Percentiles rank a stretch among this genome's conserved stretches.
Evolutionary conservation across 1,284 basidiomycete species (phyloP).

Genomic region (Trichosporon asahii): DNA sequence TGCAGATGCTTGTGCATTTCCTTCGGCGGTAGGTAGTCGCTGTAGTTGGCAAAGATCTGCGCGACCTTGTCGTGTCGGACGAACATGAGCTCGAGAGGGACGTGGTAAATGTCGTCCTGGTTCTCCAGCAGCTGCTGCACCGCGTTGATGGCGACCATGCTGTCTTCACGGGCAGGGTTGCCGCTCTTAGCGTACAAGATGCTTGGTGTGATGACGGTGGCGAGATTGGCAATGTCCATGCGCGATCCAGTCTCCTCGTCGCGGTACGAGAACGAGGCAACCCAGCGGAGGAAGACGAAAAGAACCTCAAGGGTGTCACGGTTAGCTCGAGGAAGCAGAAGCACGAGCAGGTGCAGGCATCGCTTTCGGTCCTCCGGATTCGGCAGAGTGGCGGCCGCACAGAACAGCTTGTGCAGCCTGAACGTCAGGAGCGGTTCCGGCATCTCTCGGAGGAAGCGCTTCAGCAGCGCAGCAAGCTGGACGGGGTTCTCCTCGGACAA

Average conservation of each 20-base stretch:
- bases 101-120: conserved; percentile 89
- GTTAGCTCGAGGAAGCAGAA: conserved; percentile 86
- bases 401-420: conserved; percentile 84
- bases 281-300: conserved; percentile 99
- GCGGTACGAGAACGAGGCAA: conserved; percentile 96
- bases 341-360: conserved; percentile 78
- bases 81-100: conserved; percentile 77
- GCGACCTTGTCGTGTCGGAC: conserved; percentile 71
- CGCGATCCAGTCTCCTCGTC: conserved; percentile 98
- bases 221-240: conserved; percentile 95
- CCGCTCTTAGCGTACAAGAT: conserved; percentile 82
- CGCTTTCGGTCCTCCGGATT: conserved; percentile 74
- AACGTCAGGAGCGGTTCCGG: conserved; percentile 95
- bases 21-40: conserved; percentile 74
- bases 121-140: conserved; percentile 81
- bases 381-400: conserved; percentile 76
- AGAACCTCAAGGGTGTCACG: conserved; percentile 97
- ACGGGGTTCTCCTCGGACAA: conserved; percentile 93
- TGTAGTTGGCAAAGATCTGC: conserved; percentile 73
- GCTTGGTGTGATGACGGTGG: conserved; percentile 96
- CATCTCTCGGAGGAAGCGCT: conserved; percentile 94
- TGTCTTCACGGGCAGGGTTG: conserved; percentile 87
- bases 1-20: conserved; percentile 85
- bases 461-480: conserved; percentile 91
- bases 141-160: conserved; percentile 83